Base-by-base conservation (phyloP, 805 yeast genomes). In the Metschnikowia lunata region DNA sequence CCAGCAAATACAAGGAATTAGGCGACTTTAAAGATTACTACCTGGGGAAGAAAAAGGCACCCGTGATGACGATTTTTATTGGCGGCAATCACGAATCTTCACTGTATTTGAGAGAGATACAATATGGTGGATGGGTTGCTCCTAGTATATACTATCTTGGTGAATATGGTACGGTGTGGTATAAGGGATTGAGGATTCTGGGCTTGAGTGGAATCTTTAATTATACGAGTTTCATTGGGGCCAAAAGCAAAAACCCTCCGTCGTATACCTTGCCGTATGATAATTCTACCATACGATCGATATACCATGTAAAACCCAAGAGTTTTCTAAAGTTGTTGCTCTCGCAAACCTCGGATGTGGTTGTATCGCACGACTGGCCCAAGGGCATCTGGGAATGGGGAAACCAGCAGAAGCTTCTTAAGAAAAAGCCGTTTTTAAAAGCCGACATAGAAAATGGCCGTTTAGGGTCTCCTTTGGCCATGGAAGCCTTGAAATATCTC, bases 71-170 rank as follows among this genome's bases (percentile, higher is more conserved):
- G 0, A 53, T 93, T 0, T 85, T 91, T 52, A 79, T 93, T 34
- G 98, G 99, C 3, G 99, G 99, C 0, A 93, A 93, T 63, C 99
- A 93, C 58, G 99, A 93, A 59, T 82, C 93, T 4, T 86, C 95
- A 46, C 79, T 82, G 47, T 87, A 85, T 59, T 59, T 93, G 49
- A 69, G 76, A 48, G 88, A 85, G 53, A 64, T 90, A 46, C 79
- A 78, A 47, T 76, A 74, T 60, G 99, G 99, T 10, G 99, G 99
- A 0, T 93, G 91, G 87, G 90, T 86, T 1, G 95, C 96, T 1
- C 87, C 88, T 1, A 82, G 84, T 50, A 87, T 93, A 11, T 93
- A 83, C 62, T 93, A 80, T 59, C 58, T 93, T 54, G 99, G 99
- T 0, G 78, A 79, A 35, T 76, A 83, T 14, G 88, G 89, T 12